A percentile compares a stretch with the other conserved stretches of the same genome.
phyloP scores from a whole-genome alignment of 345 rosid species.

The Aquilaria yunnanensis region DNA sequence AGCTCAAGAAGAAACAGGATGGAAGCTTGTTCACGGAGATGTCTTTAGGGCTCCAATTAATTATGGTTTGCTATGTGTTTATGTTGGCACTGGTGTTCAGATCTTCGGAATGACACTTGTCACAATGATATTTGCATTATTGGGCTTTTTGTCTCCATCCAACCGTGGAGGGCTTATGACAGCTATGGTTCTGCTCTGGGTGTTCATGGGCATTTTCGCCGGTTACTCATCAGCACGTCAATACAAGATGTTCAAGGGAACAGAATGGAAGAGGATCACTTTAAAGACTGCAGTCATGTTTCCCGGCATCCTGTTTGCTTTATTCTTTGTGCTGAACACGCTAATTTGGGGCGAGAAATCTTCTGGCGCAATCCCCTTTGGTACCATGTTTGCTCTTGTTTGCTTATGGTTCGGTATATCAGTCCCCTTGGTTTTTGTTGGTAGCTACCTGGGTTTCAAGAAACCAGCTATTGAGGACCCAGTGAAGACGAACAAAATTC shows the following conservation, averaged over 20 bases:
- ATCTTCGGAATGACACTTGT: slow-evolving; percentile 89
- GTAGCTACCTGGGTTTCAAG: slow-evolving; percentile 91
- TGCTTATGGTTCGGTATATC: slow-evolving; percentile 98
- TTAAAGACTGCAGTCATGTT: slow-evolving; percentile 93
- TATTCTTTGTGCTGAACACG: slow-evolving; percentile 86
- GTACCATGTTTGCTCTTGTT: slow-evolving; percentile 95
- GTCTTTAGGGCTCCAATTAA: slow-evolving; percentile 86
- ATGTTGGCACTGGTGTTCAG: slow-evolving; percentile 94
- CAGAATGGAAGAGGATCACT: slow-evolving; percentile 92
- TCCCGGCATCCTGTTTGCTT: slow-evolving; percentile 71
- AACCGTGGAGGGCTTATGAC: slow-evolving; percentile 99
- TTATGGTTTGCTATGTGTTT: slow-evolving; percentile 80
- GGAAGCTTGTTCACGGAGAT: slow-evolving; percentile 99
- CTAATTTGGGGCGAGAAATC: slow-evolving; percentile 95
- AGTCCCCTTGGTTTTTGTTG: slow-evolving; percentile 90
- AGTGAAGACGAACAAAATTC: slow-evolving; percentile 93
- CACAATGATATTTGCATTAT: slow-evolving; percentile 91
- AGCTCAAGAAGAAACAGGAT: slow-evolving; percentile 97
- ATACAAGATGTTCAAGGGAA: slow-evolving; percentile 93
- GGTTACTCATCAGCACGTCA: slow-evolving; percentile 89
- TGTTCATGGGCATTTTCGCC: slow-evolving; percentile 92
- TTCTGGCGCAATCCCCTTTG: slow-evolving; percentile 94
- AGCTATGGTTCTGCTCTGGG: slow-evolving; percentile 98
- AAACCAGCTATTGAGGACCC: slow-evolving; percentile 89
- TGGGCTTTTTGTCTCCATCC: slow-evolving; percentile 94